Conservation (phyloP, 2,329 filamentous ascomycete genomes). For the Apiospora phragmitis region DNA sequence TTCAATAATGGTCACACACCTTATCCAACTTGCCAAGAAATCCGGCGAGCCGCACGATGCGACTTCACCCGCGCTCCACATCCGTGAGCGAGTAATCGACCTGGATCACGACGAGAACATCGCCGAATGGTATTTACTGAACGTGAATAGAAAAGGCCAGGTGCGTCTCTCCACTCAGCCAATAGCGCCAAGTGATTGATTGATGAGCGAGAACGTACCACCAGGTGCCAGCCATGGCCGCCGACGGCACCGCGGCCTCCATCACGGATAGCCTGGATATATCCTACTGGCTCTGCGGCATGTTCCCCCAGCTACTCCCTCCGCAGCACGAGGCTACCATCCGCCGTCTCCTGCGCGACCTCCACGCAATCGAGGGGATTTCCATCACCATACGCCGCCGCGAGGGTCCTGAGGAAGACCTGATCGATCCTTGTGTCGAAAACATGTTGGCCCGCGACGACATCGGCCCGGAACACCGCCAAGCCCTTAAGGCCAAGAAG, state of each 20-base stretch:
- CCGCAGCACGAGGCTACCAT: not conserved
- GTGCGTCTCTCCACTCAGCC: not conserved
- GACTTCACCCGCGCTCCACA: not conserved
- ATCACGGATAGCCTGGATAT: conserved; percentile 14
- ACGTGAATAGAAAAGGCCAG: conserved; percentile 13
- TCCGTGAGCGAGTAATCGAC: conserved; percentile 4
- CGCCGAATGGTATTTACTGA: conserved; percentile 9
- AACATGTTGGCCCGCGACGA: conserved; percentile 9
- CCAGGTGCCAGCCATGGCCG: conserved; percentile 10
- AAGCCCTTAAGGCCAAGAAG: conserved; percentile 12
- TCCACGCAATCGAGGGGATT: conserved; percentile 13
- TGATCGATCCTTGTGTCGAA: not conserved
- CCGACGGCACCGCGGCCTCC: not conserved
- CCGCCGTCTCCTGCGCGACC: not conserved
- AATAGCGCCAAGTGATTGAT: not conserved
- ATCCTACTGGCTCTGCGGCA: conserved; percentile 13
- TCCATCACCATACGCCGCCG: conserved; percentile 8
- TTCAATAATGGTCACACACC: conserved; percentile 13
- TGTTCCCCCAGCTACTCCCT: conserved; percentile 9
- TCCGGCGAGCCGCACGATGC: not conserved
- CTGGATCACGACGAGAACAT: conserved; percentile 11
- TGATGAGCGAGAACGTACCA: not conserved
- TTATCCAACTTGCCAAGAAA: not conserved
- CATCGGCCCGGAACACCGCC: conserved; percentile 3
- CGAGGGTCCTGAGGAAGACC: conserved; percentile 3